A percentile compares a stretch with the other conserved stretches of the same genome.
Conservation (phyloP, 2,329 filamentous ascomycete species). For the Mycosphaerelloides madeirae region DNA sequence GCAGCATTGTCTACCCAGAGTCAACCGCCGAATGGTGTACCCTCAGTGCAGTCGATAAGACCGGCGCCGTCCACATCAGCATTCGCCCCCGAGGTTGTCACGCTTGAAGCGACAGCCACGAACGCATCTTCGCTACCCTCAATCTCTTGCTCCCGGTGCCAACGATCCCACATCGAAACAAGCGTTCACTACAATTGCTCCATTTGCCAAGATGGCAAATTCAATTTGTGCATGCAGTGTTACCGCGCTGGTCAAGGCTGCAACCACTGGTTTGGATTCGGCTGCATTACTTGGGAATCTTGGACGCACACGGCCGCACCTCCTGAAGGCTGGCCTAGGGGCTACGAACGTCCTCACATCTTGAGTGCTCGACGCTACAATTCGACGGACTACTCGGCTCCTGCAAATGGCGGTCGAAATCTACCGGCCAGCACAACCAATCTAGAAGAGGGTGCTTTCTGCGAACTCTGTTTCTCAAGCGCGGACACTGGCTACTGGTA, state of each 20-base stretch:
- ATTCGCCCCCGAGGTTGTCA: conserved; percentile 26
- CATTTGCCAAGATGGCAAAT: conserved; percentile 64
- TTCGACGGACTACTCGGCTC: neutral
- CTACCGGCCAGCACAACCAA: conserved; percentile 39
- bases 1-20: conserved; percentile 5
- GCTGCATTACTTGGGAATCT: conserved; percentile 28
- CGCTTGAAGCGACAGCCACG: conserved; percentile 42
- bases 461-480: conserved; percentile 66
- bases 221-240: conserved; percentile 75
- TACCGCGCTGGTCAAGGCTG: conserved; percentile 75
- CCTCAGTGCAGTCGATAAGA: conserved; percentile 13
- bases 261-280: conserved; percentile 83
- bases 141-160: conserved; percentile 70
- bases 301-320: conserved; percentile 51
- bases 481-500: conserved; percentile 86
- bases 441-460: conserved; percentile 78
- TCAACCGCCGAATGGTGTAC: conserved; percentile 8
- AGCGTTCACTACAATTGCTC: conserved; percentile 79
- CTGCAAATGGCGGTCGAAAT: no score
- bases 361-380: conserved; percentile 46
- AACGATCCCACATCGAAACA: conserved; percentile 70
- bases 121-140: conserved; percentile 40
- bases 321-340: conserved; percentile 37
- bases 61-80: conserved; percentile 23
- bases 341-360: conserved; percentile 49